Evolutionary conservation across 2,329 filamentous ascomycete genomes (phyloP).

Genomic region (Colletotrichum lentis): DNA sequence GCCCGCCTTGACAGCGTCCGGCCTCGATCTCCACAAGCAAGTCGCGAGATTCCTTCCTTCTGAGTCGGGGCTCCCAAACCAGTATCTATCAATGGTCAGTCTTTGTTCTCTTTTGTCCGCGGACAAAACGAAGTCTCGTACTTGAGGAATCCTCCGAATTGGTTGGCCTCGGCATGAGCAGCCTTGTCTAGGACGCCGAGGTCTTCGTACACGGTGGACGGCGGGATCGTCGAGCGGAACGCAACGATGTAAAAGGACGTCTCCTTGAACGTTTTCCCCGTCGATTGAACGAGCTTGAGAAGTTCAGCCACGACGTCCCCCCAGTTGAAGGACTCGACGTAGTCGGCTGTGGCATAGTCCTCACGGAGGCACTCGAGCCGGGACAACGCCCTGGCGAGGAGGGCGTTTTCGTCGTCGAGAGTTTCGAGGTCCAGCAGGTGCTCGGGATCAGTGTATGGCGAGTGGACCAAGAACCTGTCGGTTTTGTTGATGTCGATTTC

Average conservation of each 20-base stretch:
- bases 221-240: constrained; percentile 78
- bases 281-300: constrained; percentile 57
- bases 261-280: constrained; percentile 65
- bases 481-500: constrained; percentile 27
- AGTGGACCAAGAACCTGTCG: constrained; percentile 65
- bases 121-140: constrained; percentile 42
- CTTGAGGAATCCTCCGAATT: constrained; percentile 84
- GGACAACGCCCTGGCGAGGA: constrained; percentile 77
- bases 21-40: constrained; percentile 70
- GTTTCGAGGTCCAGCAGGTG: constrained; percentile 78
- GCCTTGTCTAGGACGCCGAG: constrained; percentile 78
- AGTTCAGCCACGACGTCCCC: constrained; percentile 66
- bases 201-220: constrained; percentile 66
- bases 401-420: constrained; percentile 69
- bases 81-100: constrained; percentile 67
- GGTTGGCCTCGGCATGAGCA: constrained; percentile 81
- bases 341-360: constrained; percentile 81
- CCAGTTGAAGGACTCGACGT: constrained; percentile 83
- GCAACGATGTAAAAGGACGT: constrained; percentile 83
- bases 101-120: neutral
- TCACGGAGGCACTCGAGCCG: constrained; percentile 67
- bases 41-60: constrained; percentile 83
- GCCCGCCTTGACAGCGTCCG: constrained; percentile 68
- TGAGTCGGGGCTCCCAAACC: constrained; percentile 80
- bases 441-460: constrained; percentile 75